Evolutionary conservation across 2,329 filamentous ascomycete genomes (phyloP), one percentile per base, ranked within the genome.

Genomic region (Hypoxylon sp.): DNA sequence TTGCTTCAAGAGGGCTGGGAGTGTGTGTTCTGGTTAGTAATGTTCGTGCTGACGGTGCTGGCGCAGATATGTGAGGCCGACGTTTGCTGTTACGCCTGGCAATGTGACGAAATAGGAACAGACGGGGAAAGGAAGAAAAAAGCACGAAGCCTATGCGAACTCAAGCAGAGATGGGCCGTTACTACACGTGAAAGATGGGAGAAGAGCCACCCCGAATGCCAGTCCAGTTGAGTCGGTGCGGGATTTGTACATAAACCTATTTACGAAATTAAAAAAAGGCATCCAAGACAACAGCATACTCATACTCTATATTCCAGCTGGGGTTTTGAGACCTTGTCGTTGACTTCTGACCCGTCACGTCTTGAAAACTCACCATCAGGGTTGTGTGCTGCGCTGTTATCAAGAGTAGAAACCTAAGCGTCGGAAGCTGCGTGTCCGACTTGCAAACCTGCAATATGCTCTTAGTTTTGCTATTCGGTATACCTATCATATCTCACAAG

Each of bases 31-130:
- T 15, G n/a, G n/a, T n/a, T n/a, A 4, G 13, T 18, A 52, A 23
- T 15, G 24, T 40, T 55, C 48, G 42, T 35, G 31, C 35, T 55
- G 37, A 61, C 64, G 33, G 63, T 33, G 11, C 23, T 40, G 26
- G 40, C 8, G n/a, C 68, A 92, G 90, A 75, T 94, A 91, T 72
- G 87, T 96, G 70, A 85, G 90, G 73, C 91, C 92, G 64, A 94
- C 90, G 18, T 93, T 87, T 75, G 87, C 88, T 42, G 83, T 89
- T 59, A 87, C 88, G 48, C 92, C 92, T n/a, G 74, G 79, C 67
- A 78, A 83, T 58, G 74, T 81, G 56, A 81, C 83, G 58, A 84
- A 88, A 78, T 88, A 85, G n/a, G n/a, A 89, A 24, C 6, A 5
- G 13, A 40, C 37, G 20, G 15, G n/a, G 35, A 9, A 21, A 38